Conservation (phyloP, 108 stramenopile genomes). For the Skeletonema marinoi region DNA sequence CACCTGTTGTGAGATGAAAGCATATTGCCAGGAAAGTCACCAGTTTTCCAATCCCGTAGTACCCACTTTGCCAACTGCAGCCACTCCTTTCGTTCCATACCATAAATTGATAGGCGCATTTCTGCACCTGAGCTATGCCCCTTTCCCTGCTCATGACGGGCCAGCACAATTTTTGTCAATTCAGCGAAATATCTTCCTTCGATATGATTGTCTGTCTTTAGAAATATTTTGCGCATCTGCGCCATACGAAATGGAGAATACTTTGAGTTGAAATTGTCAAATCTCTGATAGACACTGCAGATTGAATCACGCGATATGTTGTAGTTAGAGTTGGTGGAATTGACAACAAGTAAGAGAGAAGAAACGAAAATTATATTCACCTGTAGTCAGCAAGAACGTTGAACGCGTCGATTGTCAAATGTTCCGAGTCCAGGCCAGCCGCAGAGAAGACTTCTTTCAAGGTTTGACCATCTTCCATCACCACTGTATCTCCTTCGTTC, state of each 20-base stretch:
- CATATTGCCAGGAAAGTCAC: constrained; percentile 80
- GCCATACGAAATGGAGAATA: constrained; percentile 98
- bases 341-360: background rate
- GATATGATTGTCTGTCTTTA: constrained; percentile 95
- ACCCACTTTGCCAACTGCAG: constrained; percentile 86
- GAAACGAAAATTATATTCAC: background rate
- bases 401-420: constrained; percentile 98
- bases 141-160: constrained; percentile 88
- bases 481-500: constrained; percentile 84
- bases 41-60: constrained; percentile 72
- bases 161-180: constrained; percentile 89
- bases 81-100: constrained; percentile 96
- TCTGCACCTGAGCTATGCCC: constrained; percentile 92
- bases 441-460: constrained; percentile 77
- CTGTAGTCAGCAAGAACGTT: constrained; percentile 97
- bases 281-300: constrained; percentile 93
- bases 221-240: constrained; percentile 97
- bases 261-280: constrained; percentile 99
- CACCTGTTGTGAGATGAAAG: constrained; percentile 96
- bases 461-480: constrained; percentile 77
- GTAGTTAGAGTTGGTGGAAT: background rate
- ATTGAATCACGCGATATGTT: background rate
- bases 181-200: constrained; percentile 94
- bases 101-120: constrained; percentile 95
- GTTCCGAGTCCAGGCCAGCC: constrained; percentile 94